Percentiles rank a stretch among this genome's conserved stretches.
phyloP scores from a whole-genome alignment of 2,329 filamentous ascomycete genomes.

The Colletotrichum sp. region DNA sequence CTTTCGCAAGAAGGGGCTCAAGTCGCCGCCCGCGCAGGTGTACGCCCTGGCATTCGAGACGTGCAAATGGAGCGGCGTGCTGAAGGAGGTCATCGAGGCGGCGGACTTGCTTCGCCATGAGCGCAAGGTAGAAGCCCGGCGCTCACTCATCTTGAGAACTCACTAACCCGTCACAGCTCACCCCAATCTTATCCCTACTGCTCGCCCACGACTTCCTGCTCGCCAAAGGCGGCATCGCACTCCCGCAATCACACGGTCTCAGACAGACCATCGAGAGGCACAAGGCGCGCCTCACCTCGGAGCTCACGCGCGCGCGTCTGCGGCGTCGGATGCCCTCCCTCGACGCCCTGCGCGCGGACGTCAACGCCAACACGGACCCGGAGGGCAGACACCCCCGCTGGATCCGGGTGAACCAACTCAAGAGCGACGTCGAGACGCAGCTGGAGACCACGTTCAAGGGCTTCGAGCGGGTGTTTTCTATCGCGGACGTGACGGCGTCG shows the following conservation, averaged over 20 bases:
- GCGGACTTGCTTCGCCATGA: slow-evolving; percentile 79
- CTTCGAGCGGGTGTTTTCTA: slow-evolving; percentile 59
- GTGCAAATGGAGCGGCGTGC: slow-evolving; percentile 85
- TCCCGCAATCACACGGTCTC: slow-evolving; percentile 80
- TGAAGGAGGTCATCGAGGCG: slow-evolving; percentile 89
- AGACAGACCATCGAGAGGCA: slow-evolving; percentile 78
- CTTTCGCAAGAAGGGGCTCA: slow-evolving; percentile 75
- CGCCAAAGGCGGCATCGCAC: slow-evolving; percentile 80
- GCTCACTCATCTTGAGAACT: neutral
- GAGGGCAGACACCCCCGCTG: slow-evolving; percentile 79
- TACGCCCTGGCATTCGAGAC: slow-evolving; percentile 88
- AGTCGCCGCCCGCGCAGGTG: slow-evolving; percentile 79
- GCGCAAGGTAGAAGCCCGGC: slow-evolving; percentile 70
- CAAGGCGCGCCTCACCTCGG: slow-evolving; percentile 79
- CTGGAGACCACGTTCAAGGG: slow-evolving; percentile 75
- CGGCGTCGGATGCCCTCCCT: slow-evolving; percentile 72
- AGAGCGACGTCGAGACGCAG: slow-evolving; percentile 72
- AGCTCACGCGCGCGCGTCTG: slow-evolving; percentile 81
- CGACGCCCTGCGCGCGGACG: slow-evolving; percentile 65
- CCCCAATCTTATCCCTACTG: slow-evolving; percentile 78
- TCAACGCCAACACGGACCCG: slow-evolving; percentile 57
- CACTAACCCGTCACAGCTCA: slow-evolving; percentile 61
- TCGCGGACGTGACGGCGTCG: slow-evolving; percentile 61
- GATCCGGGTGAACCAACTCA: slow-evolving; percentile 86
- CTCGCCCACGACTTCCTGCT: slow-evolving; percentile 87